Conservation (phyloP, 345 rosid genomes). For the Syzygium aqueum region DNA sequence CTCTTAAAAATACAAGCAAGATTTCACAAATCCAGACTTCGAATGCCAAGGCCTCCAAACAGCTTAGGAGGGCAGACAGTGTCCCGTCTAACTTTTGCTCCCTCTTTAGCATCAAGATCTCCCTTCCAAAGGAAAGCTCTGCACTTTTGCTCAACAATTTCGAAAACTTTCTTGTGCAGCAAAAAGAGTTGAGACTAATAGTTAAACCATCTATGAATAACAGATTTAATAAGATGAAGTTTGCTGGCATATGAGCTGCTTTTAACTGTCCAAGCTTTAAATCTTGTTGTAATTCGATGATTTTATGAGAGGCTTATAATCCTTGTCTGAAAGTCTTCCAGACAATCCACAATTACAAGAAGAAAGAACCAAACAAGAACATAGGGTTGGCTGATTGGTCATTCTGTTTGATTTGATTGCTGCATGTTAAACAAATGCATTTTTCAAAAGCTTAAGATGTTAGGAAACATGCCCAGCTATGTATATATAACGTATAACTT, state of each 20-base stretch:
- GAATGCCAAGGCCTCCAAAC: not conserved
- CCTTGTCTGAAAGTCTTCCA: not conserved
- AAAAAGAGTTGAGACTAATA: not conserved
- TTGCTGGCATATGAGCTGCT: fast-evolving
- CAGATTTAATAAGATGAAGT: not conserved
- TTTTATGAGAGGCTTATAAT: not conserved
- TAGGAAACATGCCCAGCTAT: not conserved
- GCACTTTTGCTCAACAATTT: fast-evolving
- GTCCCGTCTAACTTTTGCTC: not conserved
- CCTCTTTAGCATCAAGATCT: not conserved
- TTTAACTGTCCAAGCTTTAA: not conserved
- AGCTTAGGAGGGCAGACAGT: not conserved
- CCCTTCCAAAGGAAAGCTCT: not conserved
- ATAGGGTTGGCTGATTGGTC: not conserved
- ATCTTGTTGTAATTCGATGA: no score
- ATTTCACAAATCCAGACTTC: not conserved
- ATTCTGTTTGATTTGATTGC: not conserved
- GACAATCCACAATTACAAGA: not conserved
- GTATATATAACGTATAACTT: not conserved
- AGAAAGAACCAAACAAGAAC: not conserved
- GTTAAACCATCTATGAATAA: not conserved
- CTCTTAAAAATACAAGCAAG: not conserved
- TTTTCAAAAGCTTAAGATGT: not conserved
- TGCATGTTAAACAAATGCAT: not conserved
- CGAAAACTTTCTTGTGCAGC: not conserved